Evolutionary conservation across 129 eudicot genomes (phyloP).

Genomic region (Solidago caesia): DNA sequence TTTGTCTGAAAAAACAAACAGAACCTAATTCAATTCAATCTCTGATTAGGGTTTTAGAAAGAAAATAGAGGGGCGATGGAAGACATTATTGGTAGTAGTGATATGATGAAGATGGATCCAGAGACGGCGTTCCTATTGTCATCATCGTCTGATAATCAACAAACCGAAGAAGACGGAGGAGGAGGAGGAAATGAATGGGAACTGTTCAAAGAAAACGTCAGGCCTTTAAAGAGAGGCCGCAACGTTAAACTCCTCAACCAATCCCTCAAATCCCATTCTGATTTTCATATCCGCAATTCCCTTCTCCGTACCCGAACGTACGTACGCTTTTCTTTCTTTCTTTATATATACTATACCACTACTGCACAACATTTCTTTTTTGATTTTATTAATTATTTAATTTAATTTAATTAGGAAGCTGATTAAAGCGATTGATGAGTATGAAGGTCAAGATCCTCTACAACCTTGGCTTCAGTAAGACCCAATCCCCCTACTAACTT

Average conservation of each 20-base stretch:
- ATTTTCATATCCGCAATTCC: constrained; percentile 49
- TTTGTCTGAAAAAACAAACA: too few species aligned
- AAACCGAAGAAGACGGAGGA: too few species aligned
- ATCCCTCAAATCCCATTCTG: constrained; percentile 71
- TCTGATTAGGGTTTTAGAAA: too few species aligned
- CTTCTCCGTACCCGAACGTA: constrained; percentile 57
- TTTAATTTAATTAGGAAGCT: constrained; percentile 45
- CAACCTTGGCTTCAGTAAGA: constrained; percentile 88
- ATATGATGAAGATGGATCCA: constrained; percentile 44
- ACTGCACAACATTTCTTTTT: neutral
- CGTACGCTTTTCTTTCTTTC: neutral
- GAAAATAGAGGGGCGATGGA: constrained; percentile 1
- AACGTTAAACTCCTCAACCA: constrained; percentile 65
- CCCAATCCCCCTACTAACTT: too few species aligned
- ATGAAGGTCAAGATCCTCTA: constrained; percentile 82
- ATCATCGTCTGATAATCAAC: too few species aligned
- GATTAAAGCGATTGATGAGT: constrained; percentile 72
- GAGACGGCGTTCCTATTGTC: constrained; percentile 59
- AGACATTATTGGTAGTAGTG: neutral
- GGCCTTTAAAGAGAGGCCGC: constrained; percentile 91
- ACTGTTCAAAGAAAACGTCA: constrained; percentile 81
- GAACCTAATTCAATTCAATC: too few species aligned
- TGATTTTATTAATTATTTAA: neutral
- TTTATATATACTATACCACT: neutral
- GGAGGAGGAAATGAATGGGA: constrained; percentile 69